Percentiles rank a stretch among this genome's conserved stretches.
phyloP scores from a whole-genome alignment of 805 yeast species.

The Kodamaea neixiangensis region DNA sequence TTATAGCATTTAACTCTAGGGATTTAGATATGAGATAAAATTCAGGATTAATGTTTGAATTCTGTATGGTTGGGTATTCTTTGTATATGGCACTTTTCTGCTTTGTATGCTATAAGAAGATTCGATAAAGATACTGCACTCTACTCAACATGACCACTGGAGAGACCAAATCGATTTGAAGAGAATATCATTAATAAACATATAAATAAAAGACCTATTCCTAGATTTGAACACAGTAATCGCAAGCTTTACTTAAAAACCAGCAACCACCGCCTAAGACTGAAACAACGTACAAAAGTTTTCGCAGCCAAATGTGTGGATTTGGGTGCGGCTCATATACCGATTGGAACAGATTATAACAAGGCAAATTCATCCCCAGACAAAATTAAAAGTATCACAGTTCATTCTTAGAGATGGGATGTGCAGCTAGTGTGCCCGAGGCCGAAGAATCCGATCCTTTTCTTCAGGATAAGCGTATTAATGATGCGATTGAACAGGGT shows the following conservation, averaged over 20 bases:
- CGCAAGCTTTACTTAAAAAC: too few relatives aligned
- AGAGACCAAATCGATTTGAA: too few relatives aligned
- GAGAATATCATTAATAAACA: too few relatives aligned
- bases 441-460: conserved; percentile 53
- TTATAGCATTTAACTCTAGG: conserved; percentile 7
- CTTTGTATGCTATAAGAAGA: too few relatives aligned
- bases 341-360: neutral
- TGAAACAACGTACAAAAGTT: neutral
- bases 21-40: neutral
- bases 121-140: too few relatives aligned
- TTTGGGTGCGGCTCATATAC: conserved; percentile 19
- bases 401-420: conserved; percentile 55
- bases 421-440: conserved; percentile 55
- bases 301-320: conserved; percentile 15
- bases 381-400: neutral
- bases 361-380: neutral
- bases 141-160: too few relatives aligned
- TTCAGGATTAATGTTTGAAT: neutral
- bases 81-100: too few relatives aligned
- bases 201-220: too few relatives aligned
- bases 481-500: conserved; percentile 66
- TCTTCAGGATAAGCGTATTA: conserved; percentile 52
- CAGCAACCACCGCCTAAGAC: too few relatives aligned
- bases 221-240: too few relatives aligned
- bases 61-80: too few relatives aligned